phyloP scores from a whole-genome alignment of 495 filamentous ascomycete species.

The Penicillium paradoxum region DNA sequence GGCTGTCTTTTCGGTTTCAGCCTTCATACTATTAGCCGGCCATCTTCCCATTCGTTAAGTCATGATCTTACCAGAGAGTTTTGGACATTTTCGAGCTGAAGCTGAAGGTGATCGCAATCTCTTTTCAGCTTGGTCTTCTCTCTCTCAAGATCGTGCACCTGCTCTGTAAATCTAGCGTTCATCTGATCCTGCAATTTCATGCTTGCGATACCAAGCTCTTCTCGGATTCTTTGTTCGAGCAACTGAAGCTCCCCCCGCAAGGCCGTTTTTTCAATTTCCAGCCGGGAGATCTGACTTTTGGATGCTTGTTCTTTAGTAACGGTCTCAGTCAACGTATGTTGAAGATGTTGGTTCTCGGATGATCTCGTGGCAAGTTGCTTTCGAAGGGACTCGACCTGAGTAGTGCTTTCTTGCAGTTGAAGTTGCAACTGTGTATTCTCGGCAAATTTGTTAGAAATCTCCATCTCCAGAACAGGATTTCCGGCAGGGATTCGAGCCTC shows the following conservation, averaged over 20 bases:
- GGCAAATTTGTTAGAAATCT: conserved; percentile 10
- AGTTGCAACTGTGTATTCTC: conserved; percentile 27
- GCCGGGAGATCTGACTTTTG: conserved; percentile 3
- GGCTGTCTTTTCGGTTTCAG: conserved; percentile 10
- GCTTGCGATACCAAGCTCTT: conserved; percentile 22
- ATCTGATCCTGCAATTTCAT: conserved; percentile 16
- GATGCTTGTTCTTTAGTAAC: conserved; percentile 8
- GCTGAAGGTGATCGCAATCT: conserved; percentile 4
- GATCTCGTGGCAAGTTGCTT: conserved; percentile 15
- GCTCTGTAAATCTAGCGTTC: conserved; percentile 20
- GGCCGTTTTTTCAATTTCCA: conserved; percentile 17
- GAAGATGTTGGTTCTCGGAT: conserved; percentile 13
- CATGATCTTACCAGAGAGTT: conserved; percentile 23
- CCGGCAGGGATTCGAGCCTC: conserved; percentile 18
- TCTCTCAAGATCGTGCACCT: conserved; percentile 15
- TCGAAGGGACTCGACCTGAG: conserved; percentile 12
- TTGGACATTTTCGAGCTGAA: conserved; percentile 18
- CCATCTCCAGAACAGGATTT: conserved; percentile 8
- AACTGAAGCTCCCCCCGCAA: conserved; percentile 18
- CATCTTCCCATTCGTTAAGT: not conserved
- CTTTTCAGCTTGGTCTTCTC: conserved; percentile 23
- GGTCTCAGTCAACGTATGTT: conserved; percentile 16
- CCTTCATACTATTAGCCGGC: conserved; percentile 19
- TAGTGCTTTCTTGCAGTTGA: conserved; percentile 17
- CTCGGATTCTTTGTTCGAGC: conserved; percentile 19